Base-by-base conservation (phyloP, 139 green algal species). In the Auxenochlorella protothecoides region DNA sequence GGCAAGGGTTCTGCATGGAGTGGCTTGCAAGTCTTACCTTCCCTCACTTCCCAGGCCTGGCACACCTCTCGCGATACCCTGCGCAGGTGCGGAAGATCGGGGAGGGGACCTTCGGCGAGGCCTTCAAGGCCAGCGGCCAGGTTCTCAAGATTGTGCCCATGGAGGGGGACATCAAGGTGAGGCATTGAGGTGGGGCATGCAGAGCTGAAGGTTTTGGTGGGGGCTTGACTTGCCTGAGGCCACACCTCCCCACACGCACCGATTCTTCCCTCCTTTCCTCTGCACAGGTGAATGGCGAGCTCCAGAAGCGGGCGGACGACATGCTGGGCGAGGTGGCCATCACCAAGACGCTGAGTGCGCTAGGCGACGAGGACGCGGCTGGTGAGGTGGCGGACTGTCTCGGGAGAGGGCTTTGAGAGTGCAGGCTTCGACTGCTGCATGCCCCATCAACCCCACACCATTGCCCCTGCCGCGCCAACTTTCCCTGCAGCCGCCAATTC, bases 121-220 rank as follows among this genome's bases (percentile, higher is more conserved):
- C 88, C 6, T 96, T 91, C 76, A 87, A 81, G 65, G 76, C 74
- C 10, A 72, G 70, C 4, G 72, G 75, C 44, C 65, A 82, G 3
- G 88, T 96, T 59, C 76, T 93, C 78, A 97, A 97, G 75, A 86
- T 99, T 55, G 85, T 99, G 55, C 94, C 94, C n/a, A 91, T 99
- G 72, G 94, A 94, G 69, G 93, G 93, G 10, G 63, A 71, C 5
- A 65, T 76, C 65, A 66, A 85, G 27, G 56, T 51, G 54, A 9
- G 57, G 63, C 63, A 14, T 44, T 44, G 27, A 1, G 27, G 27
- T 44, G 27, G 27, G 27, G 27, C 27, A 1, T 44, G 27, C 27
- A 44, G 27, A 44, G 27, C 27, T 44, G 27, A 44, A 44, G 27
- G 27, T 44, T 44, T 44, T 44, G 27, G 27, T 44, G 27, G 27